Percentiles rank a stretch among this genome's conserved stretches.
These are phyloP conservation scores for Lentinula detonsa DNA, from an alignment of 768 basidiomycete species.

Conservation along the genomic window DNA sequence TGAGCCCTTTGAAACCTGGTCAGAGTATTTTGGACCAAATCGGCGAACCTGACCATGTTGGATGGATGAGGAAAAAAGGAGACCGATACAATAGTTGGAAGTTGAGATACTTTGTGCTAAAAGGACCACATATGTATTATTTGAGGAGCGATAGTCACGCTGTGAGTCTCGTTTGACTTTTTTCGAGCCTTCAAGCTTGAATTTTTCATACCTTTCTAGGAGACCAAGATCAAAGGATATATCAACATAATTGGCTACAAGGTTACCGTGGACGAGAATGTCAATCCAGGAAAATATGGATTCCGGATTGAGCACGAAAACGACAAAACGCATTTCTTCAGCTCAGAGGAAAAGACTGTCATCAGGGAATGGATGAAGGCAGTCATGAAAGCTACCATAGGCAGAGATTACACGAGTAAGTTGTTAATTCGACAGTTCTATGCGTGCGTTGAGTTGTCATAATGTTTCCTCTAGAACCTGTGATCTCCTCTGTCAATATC, in stretches of 20 bases:
- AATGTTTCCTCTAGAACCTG: slow-evolving; percentile 55
- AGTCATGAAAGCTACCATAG: slow-evolving; percentile 98
- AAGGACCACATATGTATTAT: slow-evolving; percentile 88
- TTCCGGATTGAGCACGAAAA: slow-evolving; percentile 90
- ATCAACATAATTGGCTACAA: slow-evolving; percentile 89
- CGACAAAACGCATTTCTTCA: slow-evolving; percentile 87
- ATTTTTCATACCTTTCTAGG: slow-evolving; percentile 37
- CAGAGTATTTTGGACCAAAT: slow-evolving; percentile 74
- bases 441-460: background rate
- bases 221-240: slow-evolving; percentile 95
- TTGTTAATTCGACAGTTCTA: slow-evolving; percentile 8
- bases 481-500: slow-evolving; percentile 94
- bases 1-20: slow-evolving; percentile 35
- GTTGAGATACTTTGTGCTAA: slow-evolving; percentile 83
- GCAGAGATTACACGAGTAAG: slow-evolving; percentile 85
- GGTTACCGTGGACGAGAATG: slow-evolving; percentile 87
- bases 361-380: slow-evolving; percentile 99
- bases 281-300: slow-evolving; percentile 89
- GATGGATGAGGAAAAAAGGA: slow-evolving; percentile 96
- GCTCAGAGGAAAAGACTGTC: slow-evolving; percentile 77
- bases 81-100: slow-evolving; percentile 95
- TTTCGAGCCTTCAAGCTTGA: background rate
- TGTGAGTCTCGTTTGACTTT: slow-evolving; percentile 26
- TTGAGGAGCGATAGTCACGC: slow-evolving; percentile 67
- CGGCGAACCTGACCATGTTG: slow-evolving; percentile 81